phyloP scores from a whole-genome alignment of 2,329 filamentous ascomycete genomes.

The Tetracladium maxilliforme region DNA sequence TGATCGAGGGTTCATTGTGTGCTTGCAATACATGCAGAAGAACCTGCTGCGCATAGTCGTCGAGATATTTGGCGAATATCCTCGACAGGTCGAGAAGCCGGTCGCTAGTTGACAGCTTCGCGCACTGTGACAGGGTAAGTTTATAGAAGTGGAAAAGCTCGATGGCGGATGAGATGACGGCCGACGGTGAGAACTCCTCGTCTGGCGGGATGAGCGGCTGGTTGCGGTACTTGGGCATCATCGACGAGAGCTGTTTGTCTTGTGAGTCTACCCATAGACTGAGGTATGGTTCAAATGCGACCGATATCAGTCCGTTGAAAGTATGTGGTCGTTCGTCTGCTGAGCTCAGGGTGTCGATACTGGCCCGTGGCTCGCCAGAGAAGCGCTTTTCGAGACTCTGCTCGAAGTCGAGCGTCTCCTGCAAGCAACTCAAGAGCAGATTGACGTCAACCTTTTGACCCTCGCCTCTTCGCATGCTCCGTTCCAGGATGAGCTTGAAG shows the following conservation, averaged over 20 bases:
- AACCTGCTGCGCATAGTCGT: constrained; percentile 90
- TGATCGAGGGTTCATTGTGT: constrained; percentile 37
- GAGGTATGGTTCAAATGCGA: constrained; percentile 93
- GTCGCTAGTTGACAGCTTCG: constrained; percentile 86
- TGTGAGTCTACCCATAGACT: constrained; percentile 96
- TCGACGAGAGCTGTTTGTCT: constrained; percentile 67
- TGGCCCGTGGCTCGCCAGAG: constrained; percentile 56
- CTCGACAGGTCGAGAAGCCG: constrained; percentile 72
- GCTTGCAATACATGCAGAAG: constrained; percentile 56
- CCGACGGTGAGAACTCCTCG: constrained; percentile 82
- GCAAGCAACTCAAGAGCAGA: constrained; percentile 71
- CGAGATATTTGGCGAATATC: constrained; percentile 82
- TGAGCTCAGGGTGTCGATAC: constrained; percentile 80
- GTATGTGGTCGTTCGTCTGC: constrained; percentile 59
- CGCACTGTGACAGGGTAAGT: constrained; percentile 81
- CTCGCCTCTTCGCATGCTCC: constrained; percentile 65
- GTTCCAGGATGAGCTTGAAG: constrained; percentile 83
- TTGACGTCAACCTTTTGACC: constrained; percentile 81
- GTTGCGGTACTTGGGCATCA: constrained; percentile 78
- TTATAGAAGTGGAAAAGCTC: constrained; percentile 98
- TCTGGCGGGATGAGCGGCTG: constrained; percentile 70
- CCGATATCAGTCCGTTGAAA: constrained; percentile 85
- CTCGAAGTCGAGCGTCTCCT: constrained; percentile 95
- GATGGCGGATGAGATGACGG: constrained; percentile 85
- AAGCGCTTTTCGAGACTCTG: constrained; percentile 80